Percentiles rank a stretch among this genome's conserved stretches.
These are phyloP conservation scores for Vitis riparia DNA, from an alignment of 164 flowering plant genomes.

Conservation along the genomic window DNA sequence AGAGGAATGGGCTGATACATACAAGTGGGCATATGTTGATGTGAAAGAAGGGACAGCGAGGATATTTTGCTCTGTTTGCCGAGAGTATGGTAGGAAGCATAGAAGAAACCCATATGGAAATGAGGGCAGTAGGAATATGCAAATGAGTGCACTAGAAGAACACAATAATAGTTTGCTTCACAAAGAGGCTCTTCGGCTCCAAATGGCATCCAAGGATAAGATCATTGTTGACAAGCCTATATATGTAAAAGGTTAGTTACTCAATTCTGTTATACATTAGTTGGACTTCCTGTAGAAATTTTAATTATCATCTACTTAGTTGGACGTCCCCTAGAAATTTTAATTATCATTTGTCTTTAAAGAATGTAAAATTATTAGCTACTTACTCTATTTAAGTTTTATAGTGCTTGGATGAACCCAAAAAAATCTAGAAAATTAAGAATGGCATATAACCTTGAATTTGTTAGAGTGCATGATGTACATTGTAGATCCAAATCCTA, in stretches of 20 bases:
- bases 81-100: slow-evolving; percentile 95
- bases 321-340: too few species aligned
- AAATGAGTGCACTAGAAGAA: slow-evolving; percentile 99
- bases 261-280: not conserved
- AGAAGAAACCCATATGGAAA: slow-evolving; percentile 97
- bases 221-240: slow-evolving; percentile 77
- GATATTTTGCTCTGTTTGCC: slow-evolving; percentile 93
- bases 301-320: not conserved
- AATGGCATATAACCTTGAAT: too few species aligned
- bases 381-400: too few species aligned
- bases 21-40: slow-evolving; percentile 98
- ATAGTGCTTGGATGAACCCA: too few species aligned
- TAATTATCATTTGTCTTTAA: too few species aligned
- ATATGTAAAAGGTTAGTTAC: slow-evolving; percentile 74
- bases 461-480: too few species aligned
- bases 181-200: slow-evolving; percentile 97
- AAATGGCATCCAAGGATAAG: slow-evolving; percentile 95
- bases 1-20: slow-evolving; percentile 99
- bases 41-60: slow-evolving; percentile 91
- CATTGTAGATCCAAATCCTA: too few species aligned
- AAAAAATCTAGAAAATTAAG: too few species aligned
- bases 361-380: too few species aligned
- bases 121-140: slow-evolving; percentile 99
- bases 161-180: slow-evolving; percentile 98
- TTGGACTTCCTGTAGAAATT: not conserved